phyloP scores from a whole-genome alignment of 495 filamentous ascomycete genomes.

The Alectoria sarmentosa region DNA sequence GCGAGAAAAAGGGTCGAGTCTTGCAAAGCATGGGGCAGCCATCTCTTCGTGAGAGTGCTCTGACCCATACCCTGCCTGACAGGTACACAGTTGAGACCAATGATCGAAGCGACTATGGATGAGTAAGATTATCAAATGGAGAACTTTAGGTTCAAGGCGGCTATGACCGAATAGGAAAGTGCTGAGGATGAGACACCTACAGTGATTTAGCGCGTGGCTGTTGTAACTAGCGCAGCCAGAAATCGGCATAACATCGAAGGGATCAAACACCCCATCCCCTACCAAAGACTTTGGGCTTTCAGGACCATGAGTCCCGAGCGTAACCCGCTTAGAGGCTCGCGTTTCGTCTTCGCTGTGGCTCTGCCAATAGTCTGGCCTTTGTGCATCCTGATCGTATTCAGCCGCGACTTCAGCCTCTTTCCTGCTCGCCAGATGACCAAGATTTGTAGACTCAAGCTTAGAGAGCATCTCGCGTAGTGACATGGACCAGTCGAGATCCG shows the following conservation, averaged over 20 bases:
- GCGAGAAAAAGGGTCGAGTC: conserved; percentile 14
- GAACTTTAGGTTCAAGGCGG: background rate
- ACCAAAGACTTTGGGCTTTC: background rate
- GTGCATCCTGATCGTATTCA: background rate
- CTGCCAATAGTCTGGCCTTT: background rate
- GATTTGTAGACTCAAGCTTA: background rate
- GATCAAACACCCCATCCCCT: conserved; percentile 3
- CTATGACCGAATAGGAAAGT: background rate
- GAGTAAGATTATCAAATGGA: background rate
- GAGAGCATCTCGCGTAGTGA: background rate
- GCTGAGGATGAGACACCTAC: conserved; percentile 3
- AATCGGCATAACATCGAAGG: conserved; percentile 8
- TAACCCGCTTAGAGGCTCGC: background rate
- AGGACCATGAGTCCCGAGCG: background rate
- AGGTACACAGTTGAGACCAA: background rate
- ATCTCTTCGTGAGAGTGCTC: conserved; percentile 7
- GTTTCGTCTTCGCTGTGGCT: background rate
- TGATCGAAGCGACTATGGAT: conserved; percentile 8
- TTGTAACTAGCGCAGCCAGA: background rate
- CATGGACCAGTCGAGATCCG: background rate
- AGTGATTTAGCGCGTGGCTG: conserved; percentile 3
- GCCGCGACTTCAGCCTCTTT: background rate
- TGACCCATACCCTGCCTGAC: background rate
- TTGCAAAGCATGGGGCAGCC: conserved; percentile 14
- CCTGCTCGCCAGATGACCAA: background rate